Conservation (phyloP, 169 alveolate species). For the Plasmodium berghei region DNA sequence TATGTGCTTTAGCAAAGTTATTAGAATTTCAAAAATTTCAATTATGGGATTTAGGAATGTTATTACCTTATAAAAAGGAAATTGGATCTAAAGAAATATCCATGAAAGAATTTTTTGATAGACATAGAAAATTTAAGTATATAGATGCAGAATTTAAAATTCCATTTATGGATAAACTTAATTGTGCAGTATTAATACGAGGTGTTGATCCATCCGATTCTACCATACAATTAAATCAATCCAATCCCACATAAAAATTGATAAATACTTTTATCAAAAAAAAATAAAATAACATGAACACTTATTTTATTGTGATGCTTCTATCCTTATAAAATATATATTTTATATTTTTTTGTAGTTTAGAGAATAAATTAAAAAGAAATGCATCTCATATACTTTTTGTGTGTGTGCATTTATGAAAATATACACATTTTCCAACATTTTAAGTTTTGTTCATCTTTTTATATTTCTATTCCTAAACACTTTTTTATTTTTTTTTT, state of each 20-base stretch:
- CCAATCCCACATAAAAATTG: no score
- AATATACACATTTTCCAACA: no score
- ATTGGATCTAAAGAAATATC: conserved; percentile 80
- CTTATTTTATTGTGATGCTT: no score
- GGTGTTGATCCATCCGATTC: background rate
- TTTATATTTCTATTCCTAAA: no score
- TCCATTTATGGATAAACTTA: conserved; percentile 21
- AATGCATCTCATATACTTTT: no score
- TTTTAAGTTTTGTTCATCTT: no score
- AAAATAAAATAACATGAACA: background rate
- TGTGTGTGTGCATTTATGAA: no score
- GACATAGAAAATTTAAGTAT: conserved; percentile 37
- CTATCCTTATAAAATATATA: no score
- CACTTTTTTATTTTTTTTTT: no score
- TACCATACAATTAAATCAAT: no score
- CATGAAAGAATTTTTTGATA: conserved; percentile 65
- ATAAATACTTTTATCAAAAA: background rate
- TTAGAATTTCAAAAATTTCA: conserved; percentile 73
- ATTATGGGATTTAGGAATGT: conserved; percentile 86
- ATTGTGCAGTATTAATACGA: conserved; percentile 55
- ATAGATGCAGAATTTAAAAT: conserved; percentile 56
- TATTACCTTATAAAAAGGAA: conserved; percentile 79
- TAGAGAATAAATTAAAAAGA: no score
- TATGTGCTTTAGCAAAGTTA: conserved; percentile 82
- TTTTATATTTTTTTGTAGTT: no score